Conservation (phyloP, 257 asterid species). For the Orobanche coerulescens region DNA sequence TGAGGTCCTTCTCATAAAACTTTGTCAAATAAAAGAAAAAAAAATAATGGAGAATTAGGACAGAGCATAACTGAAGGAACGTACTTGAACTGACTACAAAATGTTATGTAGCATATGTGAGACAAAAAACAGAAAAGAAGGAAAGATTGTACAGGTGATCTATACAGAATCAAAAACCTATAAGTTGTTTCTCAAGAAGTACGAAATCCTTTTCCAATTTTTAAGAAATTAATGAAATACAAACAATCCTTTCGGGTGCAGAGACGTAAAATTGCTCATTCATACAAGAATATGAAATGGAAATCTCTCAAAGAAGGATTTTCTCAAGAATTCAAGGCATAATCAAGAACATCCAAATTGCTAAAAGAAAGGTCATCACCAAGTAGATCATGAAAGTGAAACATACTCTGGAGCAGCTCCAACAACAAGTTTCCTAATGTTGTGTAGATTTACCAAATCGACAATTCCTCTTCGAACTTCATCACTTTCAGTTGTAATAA, state of each 20-base stretch:
- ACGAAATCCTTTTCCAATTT: too few species aligned
- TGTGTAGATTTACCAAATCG: slow-evolving; percentile 44
- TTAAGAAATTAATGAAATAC: too few species aligned
- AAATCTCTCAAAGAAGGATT: not conserved
- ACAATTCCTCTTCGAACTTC: slow-evolving; percentile 60
- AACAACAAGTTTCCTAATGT: slow-evolving; percentile 52
- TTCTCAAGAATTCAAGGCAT: not conserved
- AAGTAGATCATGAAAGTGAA: slow-evolving; percentile 18
- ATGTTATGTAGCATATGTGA: too few species aligned
- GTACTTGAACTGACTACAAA: too few species aligned
- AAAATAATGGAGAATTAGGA: not conserved
- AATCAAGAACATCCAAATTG: not conserved
- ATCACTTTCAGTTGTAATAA: slow-evolving; percentile 51
- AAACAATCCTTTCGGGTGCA: too few species aligned
- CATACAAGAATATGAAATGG: not conserved
- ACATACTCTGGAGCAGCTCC: slow-evolving; percentile 74
- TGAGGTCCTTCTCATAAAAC: slow-evolving; percentile 62
- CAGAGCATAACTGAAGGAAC: too few species aligned
- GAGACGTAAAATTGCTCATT: too few species aligned
- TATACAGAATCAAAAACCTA: too few species aligned
- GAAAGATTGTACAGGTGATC: too few species aligned
- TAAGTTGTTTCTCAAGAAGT: too few species aligned
- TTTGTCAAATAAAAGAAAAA: slow-evolving; percentile 19
- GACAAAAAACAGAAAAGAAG: too few species aligned
- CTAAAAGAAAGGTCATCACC: not conserved